Evolutionary conservation across 208 protist species (phyloP).

Genomic region (Wallacemonas sp.): DNA sequence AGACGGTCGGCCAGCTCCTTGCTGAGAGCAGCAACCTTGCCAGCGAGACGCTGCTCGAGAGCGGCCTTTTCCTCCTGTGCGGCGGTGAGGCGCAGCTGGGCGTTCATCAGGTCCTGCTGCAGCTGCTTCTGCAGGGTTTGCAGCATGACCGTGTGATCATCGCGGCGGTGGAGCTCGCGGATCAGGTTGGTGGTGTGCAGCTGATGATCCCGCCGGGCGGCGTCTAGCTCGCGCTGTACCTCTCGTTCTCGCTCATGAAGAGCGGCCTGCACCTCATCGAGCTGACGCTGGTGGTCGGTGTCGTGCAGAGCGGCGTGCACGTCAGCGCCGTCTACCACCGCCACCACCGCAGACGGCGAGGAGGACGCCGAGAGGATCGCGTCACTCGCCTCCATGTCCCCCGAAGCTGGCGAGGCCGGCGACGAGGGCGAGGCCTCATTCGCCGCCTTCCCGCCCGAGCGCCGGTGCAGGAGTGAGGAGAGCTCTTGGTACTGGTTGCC

Average conservation of each 20-base stretch:
- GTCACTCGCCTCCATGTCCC: no score
- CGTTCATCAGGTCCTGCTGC: constrained; percentile 44
- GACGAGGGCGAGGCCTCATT: no score
- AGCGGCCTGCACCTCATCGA: constrained; percentile 20
- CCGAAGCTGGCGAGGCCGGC: no score
- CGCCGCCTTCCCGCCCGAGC: not conserved
- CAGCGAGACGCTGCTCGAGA: constrained; percentile 46
- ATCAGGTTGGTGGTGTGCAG: constrained; percentile 42
- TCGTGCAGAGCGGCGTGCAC: not conserved
- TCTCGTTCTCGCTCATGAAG: constrained; percentile 18
- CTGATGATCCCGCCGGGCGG: constrained; percentile 35
- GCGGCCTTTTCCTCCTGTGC: constrained; percentile 50
- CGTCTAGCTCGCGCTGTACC: constrained; percentile 24
- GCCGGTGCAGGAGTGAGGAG: constrained; percentile 26
- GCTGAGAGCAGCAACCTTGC: constrained; percentile 49
- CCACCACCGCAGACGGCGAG: no score
- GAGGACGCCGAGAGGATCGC: no score
- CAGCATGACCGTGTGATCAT: constrained; percentile 61
- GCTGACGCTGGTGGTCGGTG: constrained; percentile 16
- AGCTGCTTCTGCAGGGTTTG: constrained; percentile 66
- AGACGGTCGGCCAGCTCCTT: constrained; percentile 52
- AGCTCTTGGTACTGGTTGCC: constrained; percentile 38
- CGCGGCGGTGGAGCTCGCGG: constrained; percentile 59
- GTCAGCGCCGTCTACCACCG: not conserved
- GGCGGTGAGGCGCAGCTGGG: constrained; percentile 40